Evolutionary conservation across 768 basidiomycete genomes (phyloP).

Genomic region (Collybia nuda): DNA sequence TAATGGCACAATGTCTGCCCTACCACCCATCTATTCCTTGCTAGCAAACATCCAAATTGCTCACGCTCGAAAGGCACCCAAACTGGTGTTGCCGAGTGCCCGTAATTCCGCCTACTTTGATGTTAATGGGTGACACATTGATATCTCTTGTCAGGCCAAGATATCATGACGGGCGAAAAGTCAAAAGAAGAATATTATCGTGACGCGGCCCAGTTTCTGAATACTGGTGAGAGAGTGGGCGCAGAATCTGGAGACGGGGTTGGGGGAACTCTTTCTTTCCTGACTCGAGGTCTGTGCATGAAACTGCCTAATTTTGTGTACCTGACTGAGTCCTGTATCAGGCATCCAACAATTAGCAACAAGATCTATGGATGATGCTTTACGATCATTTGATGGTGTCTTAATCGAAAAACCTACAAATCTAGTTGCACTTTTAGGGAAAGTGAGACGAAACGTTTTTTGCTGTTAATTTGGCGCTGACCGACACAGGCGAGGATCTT

Average conservation of each 20-base stretch:
- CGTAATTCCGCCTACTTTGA: conserved; percentile 47
- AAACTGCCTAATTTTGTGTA: not conserved
- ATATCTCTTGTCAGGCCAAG: conserved; percentile 49
- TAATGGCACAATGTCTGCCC: conserved; percentile 45
- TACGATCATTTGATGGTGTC: conserved; percentile 79
- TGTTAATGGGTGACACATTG: conserved; percentile 2
- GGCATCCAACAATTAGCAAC: conserved; percentile 83
- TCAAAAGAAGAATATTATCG: conserved; percentile 68
- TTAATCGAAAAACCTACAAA: conserved; percentile 81
- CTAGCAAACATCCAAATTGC: conserved; percentile 86
- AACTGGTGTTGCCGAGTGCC: conserved; percentile 67
- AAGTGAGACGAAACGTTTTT: conserved; percentile 45
- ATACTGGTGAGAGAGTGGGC: conserved; percentile 53
- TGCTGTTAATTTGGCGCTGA: not conserved
- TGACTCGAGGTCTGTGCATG: conserved; percentile 57
- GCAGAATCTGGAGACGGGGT: conserved; percentile 61
- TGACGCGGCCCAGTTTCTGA: conserved; percentile 70
- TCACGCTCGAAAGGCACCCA: conserved; percentile 81
- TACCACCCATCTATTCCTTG: conserved; percentile 77
- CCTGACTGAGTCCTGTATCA: conserved; percentile 22
- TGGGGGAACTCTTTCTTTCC: conserved; percentile 55
- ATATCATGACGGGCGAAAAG: conserved; percentile 56
- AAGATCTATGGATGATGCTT: conserved; percentile 79
- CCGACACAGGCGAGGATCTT: conserved; percentile 74
- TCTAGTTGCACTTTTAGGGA: conserved; percentile 83